These are phyloP conservation scores for Agapanthus africanus DNA, from an alignment of 106 monocot species.

Conservation along the genomic window DNA sequence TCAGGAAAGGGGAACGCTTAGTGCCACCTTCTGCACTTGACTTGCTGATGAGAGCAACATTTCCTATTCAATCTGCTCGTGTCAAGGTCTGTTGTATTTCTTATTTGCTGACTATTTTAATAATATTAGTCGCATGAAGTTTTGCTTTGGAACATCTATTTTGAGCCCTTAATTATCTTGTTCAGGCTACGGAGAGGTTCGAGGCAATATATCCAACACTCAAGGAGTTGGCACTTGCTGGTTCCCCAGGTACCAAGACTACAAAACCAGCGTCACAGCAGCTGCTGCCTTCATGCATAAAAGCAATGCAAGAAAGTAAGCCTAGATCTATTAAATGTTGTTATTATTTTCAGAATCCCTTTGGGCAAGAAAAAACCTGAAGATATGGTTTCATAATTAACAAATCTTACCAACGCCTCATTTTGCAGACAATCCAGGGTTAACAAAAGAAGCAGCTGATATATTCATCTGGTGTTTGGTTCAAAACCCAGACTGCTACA, in stretches of 20 bases:
- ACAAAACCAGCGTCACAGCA: constrained; percentile 85
- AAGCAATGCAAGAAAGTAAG: constrained; percentile 81
- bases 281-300: constrained; percentile 46
- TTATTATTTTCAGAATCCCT: neutral
- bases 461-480: constrained; percentile 94
- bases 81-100: constrained; percentile 87
- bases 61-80: constrained; percentile 53
- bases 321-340: neutral
- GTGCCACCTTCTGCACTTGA: constrained; percentile 79
- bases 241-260: constrained; percentile 73
- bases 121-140: neutral
- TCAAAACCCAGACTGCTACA: constrained; percentile 79
- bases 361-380: neutral
- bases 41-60: constrained; percentile 65
- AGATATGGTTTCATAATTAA: neutral
- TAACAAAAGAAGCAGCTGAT: constrained; percentile 63
- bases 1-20: constrained; percentile 88
- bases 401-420: neutral
- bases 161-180: neutral
- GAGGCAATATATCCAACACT: constrained; percentile 81
- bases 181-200: constrained; percentile 94
- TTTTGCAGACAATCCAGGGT: constrained; percentile 51
- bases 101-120: neutral
- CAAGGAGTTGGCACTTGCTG: constrained; percentile 80
- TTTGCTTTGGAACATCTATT: neutral